These are phyloP conservation scores for Acacia confusa DNA, from an alignment of 306 rosid species.

Conservation along the genomic window DNA sequence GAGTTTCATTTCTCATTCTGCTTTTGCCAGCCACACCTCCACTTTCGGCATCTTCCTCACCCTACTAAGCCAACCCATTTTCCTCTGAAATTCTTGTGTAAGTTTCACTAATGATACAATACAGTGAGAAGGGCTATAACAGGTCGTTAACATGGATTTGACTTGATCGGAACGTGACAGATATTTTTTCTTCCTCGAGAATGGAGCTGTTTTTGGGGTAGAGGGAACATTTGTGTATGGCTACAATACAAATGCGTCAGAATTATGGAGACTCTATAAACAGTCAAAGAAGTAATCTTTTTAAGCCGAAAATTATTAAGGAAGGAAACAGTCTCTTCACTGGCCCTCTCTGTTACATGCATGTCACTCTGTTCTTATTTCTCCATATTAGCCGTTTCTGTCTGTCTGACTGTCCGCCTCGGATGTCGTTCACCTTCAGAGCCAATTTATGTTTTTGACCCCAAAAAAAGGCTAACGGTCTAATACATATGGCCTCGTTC, in stretches of 20 bases:
- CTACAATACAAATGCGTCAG: not conserved
- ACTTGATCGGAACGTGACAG: not conserved
- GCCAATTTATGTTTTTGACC: not conserved
- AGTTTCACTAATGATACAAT: not conserved
- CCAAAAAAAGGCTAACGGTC: not conserved
- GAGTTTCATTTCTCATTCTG: conserved; percentile 29
- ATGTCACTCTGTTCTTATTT: not conserved
- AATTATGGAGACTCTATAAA: not conserved
- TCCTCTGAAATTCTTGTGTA: not conserved
- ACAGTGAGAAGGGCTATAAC: not conserved
- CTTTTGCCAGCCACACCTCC: conserved; percentile 40
- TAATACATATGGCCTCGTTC: not conserved
- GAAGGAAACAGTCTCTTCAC: not conserved
- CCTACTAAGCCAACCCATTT: not conserved
- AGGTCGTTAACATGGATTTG: not conserved
- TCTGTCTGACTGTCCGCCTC: not conserved
- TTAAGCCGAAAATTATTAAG: not conserved
- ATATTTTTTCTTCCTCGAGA: not conserved
- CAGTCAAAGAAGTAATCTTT: not conserved
- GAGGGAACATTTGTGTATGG: not conserved
- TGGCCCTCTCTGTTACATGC: not conserved
- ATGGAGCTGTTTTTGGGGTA: not conserved
- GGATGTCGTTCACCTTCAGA: not conserved
- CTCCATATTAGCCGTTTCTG: not conserved
- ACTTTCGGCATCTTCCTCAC: conserved; percentile 18